These are phyloP conservation scores for Solanum appendiculatum DNA, from an alignment of 257 asterid species.

Conservation along the genomic window DNA sequence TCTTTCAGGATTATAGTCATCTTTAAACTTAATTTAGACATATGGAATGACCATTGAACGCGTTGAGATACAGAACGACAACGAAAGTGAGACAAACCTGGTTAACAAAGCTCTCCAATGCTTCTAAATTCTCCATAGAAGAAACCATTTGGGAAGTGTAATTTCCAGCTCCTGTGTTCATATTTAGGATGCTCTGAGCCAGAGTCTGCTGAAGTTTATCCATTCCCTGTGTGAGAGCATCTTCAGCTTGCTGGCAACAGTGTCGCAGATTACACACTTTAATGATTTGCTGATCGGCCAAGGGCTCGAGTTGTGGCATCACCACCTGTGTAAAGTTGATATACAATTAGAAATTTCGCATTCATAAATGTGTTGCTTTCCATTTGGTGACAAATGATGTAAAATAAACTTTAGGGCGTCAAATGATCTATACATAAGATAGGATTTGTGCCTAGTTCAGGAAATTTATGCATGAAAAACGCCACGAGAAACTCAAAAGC, in stretches of 20 bases:
- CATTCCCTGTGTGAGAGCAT: slow-evolving; percentile 85
- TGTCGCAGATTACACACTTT: slow-evolving; percentile 44
- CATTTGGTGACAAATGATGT: background rate
- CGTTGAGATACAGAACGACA: background rate
- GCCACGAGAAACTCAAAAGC: background rate
- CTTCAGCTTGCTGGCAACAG: slow-evolving; percentile 91
- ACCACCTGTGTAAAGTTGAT: slow-evolving; percentile 36
- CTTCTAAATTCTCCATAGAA: slow-evolving; percentile 56
- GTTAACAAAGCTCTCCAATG: slow-evolving; percentile 57
- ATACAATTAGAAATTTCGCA: background rate
- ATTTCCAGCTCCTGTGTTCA: slow-evolving; percentile 36
- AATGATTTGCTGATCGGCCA: slow-evolving; percentile 50
- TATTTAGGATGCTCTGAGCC: slow-evolving; percentile 49
- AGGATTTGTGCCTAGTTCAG: background rate
- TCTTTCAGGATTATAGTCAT: background rate
- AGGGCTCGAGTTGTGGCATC: slow-evolving; percentile 59
- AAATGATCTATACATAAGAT: background rate
- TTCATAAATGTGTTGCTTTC: background rate
- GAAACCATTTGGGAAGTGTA: slow-evolving; percentile 48
- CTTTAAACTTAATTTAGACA: background rate
- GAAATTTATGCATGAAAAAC: background rate
- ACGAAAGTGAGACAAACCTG: slow-evolving; percentile 37
- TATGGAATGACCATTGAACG: background rate
- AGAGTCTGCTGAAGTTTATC: slow-evolving; percentile 84
- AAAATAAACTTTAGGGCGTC: background rate